Evolutionary conservation across 371 early-diverging fungal species (phyloP).

Genomic region (Mucor circinelloides): DNA sequence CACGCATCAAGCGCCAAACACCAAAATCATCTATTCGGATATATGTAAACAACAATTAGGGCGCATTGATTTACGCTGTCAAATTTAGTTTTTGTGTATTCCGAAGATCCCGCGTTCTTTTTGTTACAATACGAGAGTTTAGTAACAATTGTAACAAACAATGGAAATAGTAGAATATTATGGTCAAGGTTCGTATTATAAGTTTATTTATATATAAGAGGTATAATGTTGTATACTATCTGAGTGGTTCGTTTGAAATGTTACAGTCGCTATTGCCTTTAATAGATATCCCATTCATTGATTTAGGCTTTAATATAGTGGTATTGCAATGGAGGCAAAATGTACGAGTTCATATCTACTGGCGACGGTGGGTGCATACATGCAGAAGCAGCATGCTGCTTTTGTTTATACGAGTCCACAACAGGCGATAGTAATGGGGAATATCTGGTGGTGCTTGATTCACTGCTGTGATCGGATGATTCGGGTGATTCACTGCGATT

Average conservation of each 20-base stretch:
- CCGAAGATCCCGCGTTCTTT: conserved; percentile 2
- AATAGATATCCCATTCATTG: not conserved
- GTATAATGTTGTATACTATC: not conserved
- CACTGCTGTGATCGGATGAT: conserved; percentile 9
- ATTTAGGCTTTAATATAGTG: not conserved
- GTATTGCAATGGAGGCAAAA: conserved; percentile 12
- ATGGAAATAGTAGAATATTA: not conserved
- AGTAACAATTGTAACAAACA: not conserved
- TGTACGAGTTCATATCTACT: not conserved
- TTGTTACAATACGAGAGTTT: not conserved
- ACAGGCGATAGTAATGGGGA: conserved; percentile 9
- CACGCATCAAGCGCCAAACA: not conserved
- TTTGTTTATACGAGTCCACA: not conserved
- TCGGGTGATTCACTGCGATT: conserved; percentile 15
- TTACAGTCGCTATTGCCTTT: conserved; percentile 4
- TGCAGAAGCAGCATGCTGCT: not conserved
- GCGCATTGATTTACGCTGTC: not conserved
- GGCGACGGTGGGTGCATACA: conserved; percentile 10
- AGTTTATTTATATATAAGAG: not conserved
- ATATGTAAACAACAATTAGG: conserved; percentile 4
- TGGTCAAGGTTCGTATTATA: not conserved
- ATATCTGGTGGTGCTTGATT: not conserved
- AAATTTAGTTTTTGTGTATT: conserved; percentile 1
- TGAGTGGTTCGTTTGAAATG: not conserved
- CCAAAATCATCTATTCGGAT: not conserved